A percentile compares a stretch with the other conserved stretches of the same genome.
phyloP scores from a whole-genome alignment of 495 filamentous ascomycete genomes.

The Hypoxylon rickii region DNA sequence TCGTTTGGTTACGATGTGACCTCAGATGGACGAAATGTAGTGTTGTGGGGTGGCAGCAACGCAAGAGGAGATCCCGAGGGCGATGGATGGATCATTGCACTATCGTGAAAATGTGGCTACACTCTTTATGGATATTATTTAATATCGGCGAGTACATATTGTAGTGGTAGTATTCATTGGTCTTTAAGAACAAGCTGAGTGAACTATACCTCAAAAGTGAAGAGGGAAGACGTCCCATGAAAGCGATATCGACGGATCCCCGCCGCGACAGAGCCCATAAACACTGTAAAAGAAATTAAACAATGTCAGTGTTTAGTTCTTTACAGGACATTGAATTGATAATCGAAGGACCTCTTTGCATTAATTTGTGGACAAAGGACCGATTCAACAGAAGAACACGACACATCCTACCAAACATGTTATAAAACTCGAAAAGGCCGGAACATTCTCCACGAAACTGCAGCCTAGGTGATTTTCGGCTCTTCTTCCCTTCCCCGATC shows the following conservation, averaged over 20 bases:
- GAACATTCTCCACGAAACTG: too few species aligned
- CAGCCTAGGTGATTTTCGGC: too few species aligned
- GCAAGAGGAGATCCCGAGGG: conserved; percentile 52
- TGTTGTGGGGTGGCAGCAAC: conserved; percentile 59
- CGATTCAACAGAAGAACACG: not conserved
- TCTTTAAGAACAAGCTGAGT: too few species aligned
- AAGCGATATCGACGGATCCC: too few species aligned
- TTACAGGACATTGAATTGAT: not conserved
- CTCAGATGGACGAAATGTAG: conserved; percentile 46
- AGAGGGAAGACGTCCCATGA: too few species aligned
- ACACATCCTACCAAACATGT: conserved; percentile 7
- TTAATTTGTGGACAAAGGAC: conserved; percentile 5
- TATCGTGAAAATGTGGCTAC: conserved; percentile 36
- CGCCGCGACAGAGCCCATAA: too few species aligned
- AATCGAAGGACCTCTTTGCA: not conserved
- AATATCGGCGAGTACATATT: too few species aligned
- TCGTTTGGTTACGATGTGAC: conserved; percentile 52
- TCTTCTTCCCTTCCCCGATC: too few species aligned
- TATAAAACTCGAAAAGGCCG: too few species aligned
- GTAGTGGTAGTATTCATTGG: too few species aligned
- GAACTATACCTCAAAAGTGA: too few species aligned
- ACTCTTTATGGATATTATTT: too few species aligned
- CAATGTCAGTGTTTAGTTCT: conserved; percentile 3
- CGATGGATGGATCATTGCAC: conserved; percentile 56
- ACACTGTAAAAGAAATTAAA: not conserved